These are phyloP conservation scores for Botrytis pseudocinerea DNA, from an alignment of 2,329 filamentous ascomycete species.

Conservation along the genomic window DNA sequence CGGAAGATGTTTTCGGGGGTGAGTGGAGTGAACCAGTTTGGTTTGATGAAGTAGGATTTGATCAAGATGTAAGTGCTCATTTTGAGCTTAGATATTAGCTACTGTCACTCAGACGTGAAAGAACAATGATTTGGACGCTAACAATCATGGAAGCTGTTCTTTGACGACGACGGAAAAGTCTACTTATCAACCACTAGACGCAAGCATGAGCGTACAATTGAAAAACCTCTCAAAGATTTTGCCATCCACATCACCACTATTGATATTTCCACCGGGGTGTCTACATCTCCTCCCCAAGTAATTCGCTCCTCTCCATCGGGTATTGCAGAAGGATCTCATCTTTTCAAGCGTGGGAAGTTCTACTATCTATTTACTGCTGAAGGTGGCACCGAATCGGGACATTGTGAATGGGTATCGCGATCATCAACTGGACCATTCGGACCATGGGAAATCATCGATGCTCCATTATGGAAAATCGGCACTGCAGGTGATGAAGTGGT, in stretches of 20 bases:
- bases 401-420: conserved; percentile 38
- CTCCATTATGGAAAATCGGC: conserved; percentile 6
- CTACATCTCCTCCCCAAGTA: conserved; percentile 1
- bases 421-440: conserved; percentile 7
- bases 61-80: conserved; percentile 19
- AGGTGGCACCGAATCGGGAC: conserved; percentile 52
- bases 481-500: conserved; percentile 16
- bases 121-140: background rate
- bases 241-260: conserved; percentile 44
- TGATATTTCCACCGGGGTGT: conserved; percentile 49
- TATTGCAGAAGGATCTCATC: conserved; percentile 58
- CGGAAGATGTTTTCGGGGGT: conserved; percentile 5
- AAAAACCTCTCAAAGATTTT: conserved; percentile 1
- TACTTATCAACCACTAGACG: conserved; percentile 41
- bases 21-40: conserved; percentile 20
- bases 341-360: conserved; percentile 52
- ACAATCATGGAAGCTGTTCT: conserved; percentile 43
- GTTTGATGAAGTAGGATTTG: conserved; percentile 23
- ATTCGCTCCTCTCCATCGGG: conserved; percentile 47
- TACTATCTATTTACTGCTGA: conserved; percentile 57
- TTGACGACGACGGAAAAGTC: conserved; percentile 55
- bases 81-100: background rate
- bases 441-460: conserved; percentile 10
- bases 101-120: background rate
- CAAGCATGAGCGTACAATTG: conserved; percentile 3